Evolutionary conservation across 768 basidiomycete genomes (phyloP), one percentile per base, ranked within the genome.

Genomic region (Tylopilus felleus): DNA sequence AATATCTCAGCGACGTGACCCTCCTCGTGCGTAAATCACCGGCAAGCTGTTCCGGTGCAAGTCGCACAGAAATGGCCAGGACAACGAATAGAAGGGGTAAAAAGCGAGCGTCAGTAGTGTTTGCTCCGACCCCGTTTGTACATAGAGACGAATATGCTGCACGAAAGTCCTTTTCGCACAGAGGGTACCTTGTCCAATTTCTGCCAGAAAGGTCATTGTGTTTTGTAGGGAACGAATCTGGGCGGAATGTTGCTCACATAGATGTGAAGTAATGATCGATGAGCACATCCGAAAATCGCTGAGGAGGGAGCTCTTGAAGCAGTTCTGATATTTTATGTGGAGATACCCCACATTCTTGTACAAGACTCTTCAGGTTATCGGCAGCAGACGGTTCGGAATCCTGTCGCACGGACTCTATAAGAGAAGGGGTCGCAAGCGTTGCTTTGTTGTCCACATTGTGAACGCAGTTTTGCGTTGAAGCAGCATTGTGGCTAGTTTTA

Each of bases 61-160:
- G 75, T 57, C 93, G 76, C 14, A 87, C 89, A 16, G 93, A 80
- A 44, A 93, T 90, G 13, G 94, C 93, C 35, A 98, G 77, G 1
- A 96, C 90, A 40, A 95, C 93, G 66, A 96, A 98, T 16, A 98
- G 76, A n/a, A 97, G 77, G 2, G 94, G 94, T 5, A 98, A 77
- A 68, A 90, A 94, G 46, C 88, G 85, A 65, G 90, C 81, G 65
- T 91, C 87, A 62, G 82, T 82, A 8, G 85, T 86, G 61, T 86
- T 86, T 27, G 86, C 76, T 47, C 81, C 75, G 16, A 82, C 73
- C 4, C 81, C 82, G 55, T 81, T 82, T 58, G 82, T 71, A 57
- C 86, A 78, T 41, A 91, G 74, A 5, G 87, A 84, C 19, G 78
- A 71, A 65, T 88, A 93, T 0, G 88, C 79, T 27, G 77, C 63